Evolutionary conservation across 2,329 filamentous ascomycete species (phyloP).

Genomic region (Hypomyces rosellus): DNA sequence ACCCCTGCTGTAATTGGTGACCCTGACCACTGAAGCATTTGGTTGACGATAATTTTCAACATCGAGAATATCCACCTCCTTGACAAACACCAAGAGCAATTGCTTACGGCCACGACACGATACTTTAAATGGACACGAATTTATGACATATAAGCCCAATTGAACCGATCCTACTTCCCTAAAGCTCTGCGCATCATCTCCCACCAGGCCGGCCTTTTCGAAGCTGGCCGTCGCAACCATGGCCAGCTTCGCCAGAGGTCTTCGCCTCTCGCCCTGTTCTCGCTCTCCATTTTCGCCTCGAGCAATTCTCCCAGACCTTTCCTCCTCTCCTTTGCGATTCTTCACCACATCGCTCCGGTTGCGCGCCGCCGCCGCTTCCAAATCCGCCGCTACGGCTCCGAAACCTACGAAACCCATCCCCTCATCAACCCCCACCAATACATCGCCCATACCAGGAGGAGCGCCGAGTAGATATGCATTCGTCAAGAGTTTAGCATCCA

Average conservation of each 20-base stretch:
- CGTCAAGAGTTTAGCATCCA: slow-evolving; percentile 49
- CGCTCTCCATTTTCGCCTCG: slow-evolving; percentile 17
- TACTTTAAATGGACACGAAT: not conserved
- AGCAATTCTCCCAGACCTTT: slow-evolving; percentile 17
- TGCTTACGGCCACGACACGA: not conserved
- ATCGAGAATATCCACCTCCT: no score
- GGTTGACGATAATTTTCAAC: no score
- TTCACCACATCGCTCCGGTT: slow-evolving; percentile 23
- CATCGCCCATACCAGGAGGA: slow-evolving; percentile 13
- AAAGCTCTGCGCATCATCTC: not conserved
- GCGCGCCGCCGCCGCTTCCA: slow-evolving; percentile 16
- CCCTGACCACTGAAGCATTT: no score
- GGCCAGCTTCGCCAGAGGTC: slow-evolving; percentile 27
- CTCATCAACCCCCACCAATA: slow-evolving; percentile 10
- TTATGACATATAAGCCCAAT: slow-evolving; percentile 2
- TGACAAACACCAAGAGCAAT: not conserved
- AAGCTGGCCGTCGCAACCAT: slow-evolving; percentile 15
- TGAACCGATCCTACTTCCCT: not conserved
- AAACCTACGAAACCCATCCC: slow-evolving; percentile 10
- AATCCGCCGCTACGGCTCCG: slow-evolving; percentile 14
- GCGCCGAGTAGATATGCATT: slow-evolving; percentile 36
- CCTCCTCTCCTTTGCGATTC: slow-evolving; percentile 20
- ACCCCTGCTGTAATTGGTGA: no score
- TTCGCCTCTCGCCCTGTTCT: slow-evolving; percentile 22
- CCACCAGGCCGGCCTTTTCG: not conserved